phyloP scores from a whole-genome alignment of 208 protist species.

The Herpetomonas tarakana region DNA sequence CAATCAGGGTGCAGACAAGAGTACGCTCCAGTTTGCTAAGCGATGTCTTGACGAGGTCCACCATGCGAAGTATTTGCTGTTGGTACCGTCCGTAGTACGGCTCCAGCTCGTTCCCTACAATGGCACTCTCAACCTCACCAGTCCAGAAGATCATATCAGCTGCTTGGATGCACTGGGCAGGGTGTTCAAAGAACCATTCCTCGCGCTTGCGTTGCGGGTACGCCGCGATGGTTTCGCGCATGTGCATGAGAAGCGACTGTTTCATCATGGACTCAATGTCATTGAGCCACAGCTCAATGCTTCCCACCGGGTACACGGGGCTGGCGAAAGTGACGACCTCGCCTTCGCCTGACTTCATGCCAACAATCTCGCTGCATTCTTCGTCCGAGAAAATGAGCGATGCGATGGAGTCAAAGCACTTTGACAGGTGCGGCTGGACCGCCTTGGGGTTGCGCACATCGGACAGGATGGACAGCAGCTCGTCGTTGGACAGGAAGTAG shows the following conservation, averaged over 20 bases:
- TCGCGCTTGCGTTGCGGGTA: conserved; percentile 63
- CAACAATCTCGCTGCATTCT: conserved; percentile 76
- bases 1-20: conserved; percentile 94
- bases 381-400: conserved; percentile 79
- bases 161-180: conserved; percentile 93
- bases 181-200: conserved; percentile 93
- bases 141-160: conserved; percentile 95
- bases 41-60: conserved; percentile 85
- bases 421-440: conserved; percentile 95
- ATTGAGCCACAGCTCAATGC: conserved; percentile 94
- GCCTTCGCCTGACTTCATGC: conserved; percentile 90
- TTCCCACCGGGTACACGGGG: conserved; percentile 84
- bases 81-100: conserved; percentile 82
- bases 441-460: conserved; percentile 95
- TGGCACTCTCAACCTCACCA: conserved; percentile 85
- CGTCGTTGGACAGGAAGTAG: conserved; percentile 98
- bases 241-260: conserved; percentile 83
- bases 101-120: conserved; percentile 40
- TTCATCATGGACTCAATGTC: conserved; percentile 94
- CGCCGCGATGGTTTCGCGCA: conserved; percentile 74
- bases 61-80: conserved; percentile 84
- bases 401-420: conserved; percentile 97
- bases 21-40: conserved; percentile 90
- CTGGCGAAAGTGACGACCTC: conserved; percentile 90
- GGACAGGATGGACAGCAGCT: conserved; percentile 97